phyloP scores from a whole-genome alignment of 2,329 filamentous ascomycete species.

The Colletotrichum tanaceti region DNA sequence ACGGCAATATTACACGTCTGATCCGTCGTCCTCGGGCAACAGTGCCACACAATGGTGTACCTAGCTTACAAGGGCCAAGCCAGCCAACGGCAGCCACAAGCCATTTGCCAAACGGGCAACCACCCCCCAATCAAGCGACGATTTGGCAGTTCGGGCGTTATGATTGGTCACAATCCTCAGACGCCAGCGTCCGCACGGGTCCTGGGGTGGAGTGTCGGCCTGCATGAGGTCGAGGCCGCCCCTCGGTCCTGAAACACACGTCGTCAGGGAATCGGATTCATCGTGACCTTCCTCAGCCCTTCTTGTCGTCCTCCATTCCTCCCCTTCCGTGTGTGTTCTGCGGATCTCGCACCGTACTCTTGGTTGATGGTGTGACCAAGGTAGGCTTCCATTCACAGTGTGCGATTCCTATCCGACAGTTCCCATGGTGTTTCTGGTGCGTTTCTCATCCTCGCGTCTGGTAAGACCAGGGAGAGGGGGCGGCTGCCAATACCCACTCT shows the following conservation, averaged over 20 bases:
- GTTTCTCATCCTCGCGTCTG: conserved; percentile 40
- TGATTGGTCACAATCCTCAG: conserved; percentile 28
- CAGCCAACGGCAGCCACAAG: conserved; percentile 31
- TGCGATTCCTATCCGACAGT: conserved; percentile 9
- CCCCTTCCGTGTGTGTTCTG: neutral
- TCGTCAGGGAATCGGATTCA: conserved; percentile 40
- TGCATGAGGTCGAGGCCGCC: conserved; percentile 33
- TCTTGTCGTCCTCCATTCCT: conserved; percentile 16
- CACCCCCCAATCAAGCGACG: conserved; percentile 38
- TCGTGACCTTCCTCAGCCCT: conserved; percentile 30
- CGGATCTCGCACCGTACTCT: conserved; percentile 14
- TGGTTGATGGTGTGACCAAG: neutral
- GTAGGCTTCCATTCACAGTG: conserved; percentile 24
- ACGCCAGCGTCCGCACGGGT: conserved; percentile 22
- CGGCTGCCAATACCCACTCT: conserved; percentile 4
- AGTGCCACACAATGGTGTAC: neutral
- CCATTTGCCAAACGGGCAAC: conserved; percentile 29
- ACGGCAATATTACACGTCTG: neutral
- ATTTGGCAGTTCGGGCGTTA: conserved; percentile 21
- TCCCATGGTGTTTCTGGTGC: conserved; percentile 38
- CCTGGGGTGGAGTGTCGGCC: conserved; percentile 30
- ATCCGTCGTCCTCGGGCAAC: neutral
- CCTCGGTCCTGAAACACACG: conserved; percentile 38
- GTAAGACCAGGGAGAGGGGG: conserved; percentile 11
- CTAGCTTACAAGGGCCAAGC: conserved; percentile 23